Conservation (phyloP, 1,139 yeast species). For the Wickerhamiella pararugosa region DNA sequence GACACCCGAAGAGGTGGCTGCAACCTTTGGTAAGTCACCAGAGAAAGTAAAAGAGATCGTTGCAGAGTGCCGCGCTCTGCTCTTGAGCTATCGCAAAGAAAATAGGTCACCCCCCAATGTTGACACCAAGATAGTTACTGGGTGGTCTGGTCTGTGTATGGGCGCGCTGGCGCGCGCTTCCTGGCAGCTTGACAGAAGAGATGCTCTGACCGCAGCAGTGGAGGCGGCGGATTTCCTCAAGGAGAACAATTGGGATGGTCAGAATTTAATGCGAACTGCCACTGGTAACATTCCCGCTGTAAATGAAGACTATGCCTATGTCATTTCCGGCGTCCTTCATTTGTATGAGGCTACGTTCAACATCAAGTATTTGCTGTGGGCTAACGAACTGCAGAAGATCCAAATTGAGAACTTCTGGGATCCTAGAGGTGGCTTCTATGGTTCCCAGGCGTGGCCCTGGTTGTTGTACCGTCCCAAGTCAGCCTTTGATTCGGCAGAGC, state of each 20-base stretch:
- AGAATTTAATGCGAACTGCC: conserved; percentile 16
- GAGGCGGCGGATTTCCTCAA: conserved; percentile 20
- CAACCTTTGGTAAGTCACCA: conserved; percentile 22
- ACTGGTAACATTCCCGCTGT: conserved; percentile 18
- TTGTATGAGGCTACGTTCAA: conserved; percentile 24
- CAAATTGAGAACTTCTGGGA: conserved; percentile 25
- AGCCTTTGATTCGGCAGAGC: conserved; percentile 28
- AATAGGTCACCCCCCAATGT: conserved; percentile 21
- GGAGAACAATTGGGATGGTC: conserved; percentile 16
- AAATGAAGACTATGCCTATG: conserved; percentile 27
- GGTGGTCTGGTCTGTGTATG: conserved; percentile 27
- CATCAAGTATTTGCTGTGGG: conserved; percentile 21
- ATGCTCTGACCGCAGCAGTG: conserved; percentile 19
- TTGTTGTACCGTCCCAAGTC: conserved; percentile 25
- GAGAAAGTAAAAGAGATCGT: conserved; percentile 16
- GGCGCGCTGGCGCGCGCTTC: conserved; percentile 25
- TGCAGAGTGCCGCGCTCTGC: conserved; percentile 15
- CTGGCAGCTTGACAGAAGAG: conserved; percentile 9
- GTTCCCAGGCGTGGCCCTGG: conserved; percentile 12
- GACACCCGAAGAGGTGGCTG: conserved; percentile 20
- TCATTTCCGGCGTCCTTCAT: conserved; percentile 25
- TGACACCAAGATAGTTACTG: conserved; percentile 23
- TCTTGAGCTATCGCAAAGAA: conserved; percentile 19
- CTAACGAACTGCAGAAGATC: conserved; percentile 22
- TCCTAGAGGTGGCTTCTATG: conserved; percentile 23